Evolutionary conservation across 2,329 filamentous ascomycete species (phyloP).

Genomic region (Chalara sp.): DNA sequence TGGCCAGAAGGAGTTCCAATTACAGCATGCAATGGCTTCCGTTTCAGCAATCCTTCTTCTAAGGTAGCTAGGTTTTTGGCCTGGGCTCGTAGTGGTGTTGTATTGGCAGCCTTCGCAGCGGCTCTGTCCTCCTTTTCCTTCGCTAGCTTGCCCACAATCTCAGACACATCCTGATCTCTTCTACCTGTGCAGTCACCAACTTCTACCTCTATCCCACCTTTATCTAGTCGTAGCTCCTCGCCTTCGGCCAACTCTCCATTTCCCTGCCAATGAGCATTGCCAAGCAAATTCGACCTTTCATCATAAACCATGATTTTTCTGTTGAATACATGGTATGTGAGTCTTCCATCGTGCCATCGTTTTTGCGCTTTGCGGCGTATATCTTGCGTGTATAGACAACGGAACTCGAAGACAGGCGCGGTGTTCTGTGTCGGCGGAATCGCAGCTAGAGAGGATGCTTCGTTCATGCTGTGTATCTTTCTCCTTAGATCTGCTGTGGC

Average conservation of each 20-base stretch:
- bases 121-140: constrained; percentile 47
- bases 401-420: constrained; percentile 75
- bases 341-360: constrained; percentile 85
- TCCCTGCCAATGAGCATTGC: constrained; percentile 75
- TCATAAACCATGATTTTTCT: constrained; percentile 88
- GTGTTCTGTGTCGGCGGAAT: constrained; percentile 36
- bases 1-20: constrained; percentile 54
- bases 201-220: constrained; percentile 69
- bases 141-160: constrained; percentile 63
- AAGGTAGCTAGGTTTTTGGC: constrained; percentile 8
- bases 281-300: constrained; percentile 70
- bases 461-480: constrained; percentile 1
- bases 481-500: too few species aligned
- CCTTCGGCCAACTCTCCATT: constrained; percentile 67
- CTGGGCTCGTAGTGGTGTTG: constrained; percentile 17
- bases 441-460: constrained; percentile 2
- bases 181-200: constrained; percentile 69
- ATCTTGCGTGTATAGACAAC: constrained; percentile 83
- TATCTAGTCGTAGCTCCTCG: constrained; percentile 74
- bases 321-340: constrained; percentile 89
- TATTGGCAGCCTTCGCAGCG: constrained; percentile 27
- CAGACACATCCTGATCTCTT: constrained; percentile 70
- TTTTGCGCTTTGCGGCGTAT: constrained; percentile 76
- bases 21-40: constrained; percentile 54
- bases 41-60: constrained; percentile 35